Conservation (phyloP, 306 rosid species). For the Fragaria iinumae region DNA sequence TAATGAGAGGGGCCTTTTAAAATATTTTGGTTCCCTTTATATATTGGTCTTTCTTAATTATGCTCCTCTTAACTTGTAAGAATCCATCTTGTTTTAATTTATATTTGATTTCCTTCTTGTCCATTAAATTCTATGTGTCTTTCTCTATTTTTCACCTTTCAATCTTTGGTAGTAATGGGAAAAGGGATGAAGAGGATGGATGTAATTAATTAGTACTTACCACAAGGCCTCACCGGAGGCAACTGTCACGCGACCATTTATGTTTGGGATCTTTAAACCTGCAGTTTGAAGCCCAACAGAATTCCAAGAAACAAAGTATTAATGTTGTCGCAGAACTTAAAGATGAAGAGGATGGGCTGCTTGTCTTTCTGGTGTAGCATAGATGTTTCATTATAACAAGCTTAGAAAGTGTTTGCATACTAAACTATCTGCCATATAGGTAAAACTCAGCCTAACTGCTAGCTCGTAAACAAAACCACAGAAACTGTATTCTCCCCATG, state of each 20-base stretch:
- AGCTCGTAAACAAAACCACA: background rate
- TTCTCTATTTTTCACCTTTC: background rate
- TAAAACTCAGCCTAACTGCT: background rate
- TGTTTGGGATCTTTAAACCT: conserved; percentile 34
- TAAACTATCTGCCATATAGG: background rate
- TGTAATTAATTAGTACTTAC: conserved; percentile 45
- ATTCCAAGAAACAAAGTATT: conserved; percentile 16
- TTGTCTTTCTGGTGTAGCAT: background rate
- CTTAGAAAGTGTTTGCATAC: background rate
- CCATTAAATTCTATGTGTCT: background rate
- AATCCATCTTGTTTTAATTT: background rate
- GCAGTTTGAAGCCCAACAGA: conserved; percentile 22
- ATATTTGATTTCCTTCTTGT: background rate
- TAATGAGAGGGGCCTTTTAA: background rate
- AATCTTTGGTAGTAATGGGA: background rate
- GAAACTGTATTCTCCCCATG: background rate
- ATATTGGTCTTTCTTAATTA: background rate
- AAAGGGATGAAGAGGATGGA: conserved; percentile 12
- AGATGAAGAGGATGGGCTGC: background rate
- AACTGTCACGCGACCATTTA: conserved; percentile 28
- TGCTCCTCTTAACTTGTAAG: background rate
- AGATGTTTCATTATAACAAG: background rate
- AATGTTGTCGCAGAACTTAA: background rate
- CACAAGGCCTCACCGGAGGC: conserved; percentile 35
- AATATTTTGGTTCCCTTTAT: background rate